Conservation (phyloP, 2,329 filamentous ascomycete species). For the Herpotrichia juniperi region DNA sequence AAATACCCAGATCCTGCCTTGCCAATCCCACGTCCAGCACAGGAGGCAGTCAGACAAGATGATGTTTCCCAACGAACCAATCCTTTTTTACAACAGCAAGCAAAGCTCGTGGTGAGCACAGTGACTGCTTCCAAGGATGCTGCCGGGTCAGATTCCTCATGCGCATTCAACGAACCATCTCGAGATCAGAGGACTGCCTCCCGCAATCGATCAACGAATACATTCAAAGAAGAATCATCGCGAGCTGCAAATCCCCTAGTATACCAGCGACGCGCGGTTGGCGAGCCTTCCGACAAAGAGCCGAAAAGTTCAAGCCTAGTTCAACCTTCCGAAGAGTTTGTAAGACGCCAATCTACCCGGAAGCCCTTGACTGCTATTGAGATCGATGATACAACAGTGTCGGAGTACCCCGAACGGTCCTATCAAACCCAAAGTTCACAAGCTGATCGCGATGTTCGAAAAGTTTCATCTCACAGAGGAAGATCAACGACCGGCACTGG, state of each 20-base stretch:
- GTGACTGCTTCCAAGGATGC: constrained; percentile 3
- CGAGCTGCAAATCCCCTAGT: constrained; percentile 11
- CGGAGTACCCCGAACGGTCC: background rate
- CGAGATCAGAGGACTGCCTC: constrained; percentile 5
- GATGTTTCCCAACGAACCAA: constrained; percentile 14
- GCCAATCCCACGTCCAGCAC: constrained; percentile 9
- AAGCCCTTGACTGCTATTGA: constrained; percentile 25
- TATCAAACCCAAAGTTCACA: constrained; percentile 15
- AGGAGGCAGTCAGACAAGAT: constrained; percentile 11
- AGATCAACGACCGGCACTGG: background rate
- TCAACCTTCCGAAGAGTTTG: constrained; percentile 14
- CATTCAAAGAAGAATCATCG: constrained; percentile 11
- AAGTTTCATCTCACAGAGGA: constrained; percentile 14
- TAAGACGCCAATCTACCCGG: constrained; percentile 20
- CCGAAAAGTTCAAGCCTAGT: background rate
- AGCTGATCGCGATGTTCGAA: constrained; percentile 30
- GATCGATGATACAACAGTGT: constrained; percentile 14
- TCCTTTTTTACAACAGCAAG: constrained; percentile 15
- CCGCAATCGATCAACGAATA: constrained; percentile 18
- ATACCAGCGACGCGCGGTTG: constrained; percentile 2
- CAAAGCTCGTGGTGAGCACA: constrained; percentile 14
- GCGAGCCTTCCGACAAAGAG: background rate
- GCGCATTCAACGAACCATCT: background rate
- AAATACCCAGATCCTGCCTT: constrained; percentile 10
- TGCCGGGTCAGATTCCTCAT: constrained; percentile 1